Base-by-base conservation (phyloP, 768 basidiomycete genomes). In the Auricularia cornea region DNA sequence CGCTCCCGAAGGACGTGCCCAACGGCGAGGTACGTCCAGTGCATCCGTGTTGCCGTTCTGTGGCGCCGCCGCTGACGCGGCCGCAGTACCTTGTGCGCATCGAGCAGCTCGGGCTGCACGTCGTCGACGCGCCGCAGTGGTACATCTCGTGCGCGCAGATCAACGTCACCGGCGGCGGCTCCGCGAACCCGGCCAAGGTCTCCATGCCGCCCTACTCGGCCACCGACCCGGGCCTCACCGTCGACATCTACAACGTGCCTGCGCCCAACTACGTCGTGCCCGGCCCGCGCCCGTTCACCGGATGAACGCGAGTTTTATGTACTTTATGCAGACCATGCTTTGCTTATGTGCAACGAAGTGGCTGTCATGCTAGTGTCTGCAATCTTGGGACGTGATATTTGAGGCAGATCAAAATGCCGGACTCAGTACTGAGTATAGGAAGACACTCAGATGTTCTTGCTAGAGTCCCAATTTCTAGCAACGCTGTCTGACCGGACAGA, bases 21-120 rank as follows among this genome's bases (percentile, higher is more conserved):
- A 57, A 31, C 54, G 54, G 54, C 30, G 54, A 57, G 12, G 54
- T 57, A 26, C 16, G 54, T 28, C 26, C 38, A 40, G 8, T 8
- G 18, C 18, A n/a, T n/a, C 38, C 38, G 44, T 20, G 44, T 48
- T 57, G 4, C 28, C 30, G n/a, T n/a, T n/a, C n/a, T n/a, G n/a
- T n/a, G n/a, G n/a, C n/a, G n/a, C n/a, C n/a, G n/a, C n/a, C n/a
- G n/a, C n/a, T n/a, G n/a, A n/a, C n/a, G n/a, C n/a, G n/a, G n/a
- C 16, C 14, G 54, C 31, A 75, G 68, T 75, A 75, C 59, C 65
- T 75, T 23, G 62, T 75, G 32, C 67, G 74, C 48, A 69, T 68
- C 10, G 76, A 77, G 67, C 76, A 77, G 64, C 77, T 77, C 54
- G 76, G 74, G 11, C 64, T 77, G 18, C 76, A 77, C 65, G 61